Evolutionary conservation across 73 alveolate species (phyloP), one percentile per base, ranked within the genome.

Genomic region (Paramecium tetraurelia): DNA sequence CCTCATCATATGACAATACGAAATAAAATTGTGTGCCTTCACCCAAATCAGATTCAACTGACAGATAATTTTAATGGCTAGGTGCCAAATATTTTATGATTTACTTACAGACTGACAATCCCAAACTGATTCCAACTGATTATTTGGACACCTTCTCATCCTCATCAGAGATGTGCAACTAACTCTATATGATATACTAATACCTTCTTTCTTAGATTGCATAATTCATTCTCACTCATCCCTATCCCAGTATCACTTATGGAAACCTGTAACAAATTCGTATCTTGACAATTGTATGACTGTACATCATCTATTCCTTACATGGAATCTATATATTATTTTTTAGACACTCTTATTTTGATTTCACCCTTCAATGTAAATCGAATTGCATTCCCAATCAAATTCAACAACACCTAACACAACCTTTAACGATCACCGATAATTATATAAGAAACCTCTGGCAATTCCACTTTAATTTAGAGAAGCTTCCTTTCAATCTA

Each of bases 181-280:
- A 75, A 35, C 0, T 12, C 3, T 75, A 35, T n/a, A 11, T 10
- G 2, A n/a, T 12, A 77, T 44, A 18, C 1, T 18, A 53, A 16
- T 80, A 80, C 90, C 31, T 80, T 80, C 57, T 80, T 80, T 18
- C 29, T 18, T 7, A 80, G 21, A 24, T 20, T 22, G 8, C 76
- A 24, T 48, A 43, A 18, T 46, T 80, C 70, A 21, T 80, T 4
- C 12, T 44, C 90, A 43, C 14, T 48, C 90, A 80, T 80, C 18
- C 90, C 90, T 22, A 80, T 80, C 7, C 90, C 90, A 4, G 90
- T 80, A 80, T 80, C 90, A 21, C 29, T 31, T 21, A 80, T 35
- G 4, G 44, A 22, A 24, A 63, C 84, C 7, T 63, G 10, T 20
- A 75, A 35, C 20, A 38, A 21, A 38, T 38, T 75, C 5, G 38